Conservation (phyloP, 2,329 filamentous ascomycete species). For the Talaromyces funiculosus region DNA sequence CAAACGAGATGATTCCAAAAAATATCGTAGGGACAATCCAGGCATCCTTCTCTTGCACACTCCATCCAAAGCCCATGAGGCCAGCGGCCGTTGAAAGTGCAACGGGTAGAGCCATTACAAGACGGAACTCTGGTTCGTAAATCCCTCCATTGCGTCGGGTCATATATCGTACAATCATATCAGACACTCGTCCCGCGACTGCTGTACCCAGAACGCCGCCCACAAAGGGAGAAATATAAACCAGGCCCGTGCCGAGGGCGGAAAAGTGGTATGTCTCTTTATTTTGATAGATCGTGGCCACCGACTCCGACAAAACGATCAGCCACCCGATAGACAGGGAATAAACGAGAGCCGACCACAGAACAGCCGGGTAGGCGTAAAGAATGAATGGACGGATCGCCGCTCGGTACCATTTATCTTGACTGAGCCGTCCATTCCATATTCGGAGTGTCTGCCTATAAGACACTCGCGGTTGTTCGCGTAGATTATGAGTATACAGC, state of each 20-base stretch:
- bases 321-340: constrained; percentile 88
- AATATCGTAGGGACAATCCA: constrained; percentile 94
- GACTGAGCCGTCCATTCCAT: constrained; percentile 70
- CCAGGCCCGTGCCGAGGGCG: constrained; percentile 71
- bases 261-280: constrained; percentile 69
- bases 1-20: constrained; percentile 87
- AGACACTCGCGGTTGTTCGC: constrained; percentile 60
- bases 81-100: constrained; percentile 73
- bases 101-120: constrained; percentile 81
- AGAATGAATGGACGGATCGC: constrained; percentile 76
- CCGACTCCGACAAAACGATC: constrained; percentile 85
- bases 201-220: constrained; percentile 86
- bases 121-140: constrained; percentile 89
- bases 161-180: constrained; percentile 77
- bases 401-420: constrained; percentile 74
- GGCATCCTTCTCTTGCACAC: constrained; percentile 62
- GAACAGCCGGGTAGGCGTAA: constrained; percentile 77
- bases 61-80: constrained; percentile 97
- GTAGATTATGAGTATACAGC: constrained; percentile 66
- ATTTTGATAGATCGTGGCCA: constrained; percentile 73
- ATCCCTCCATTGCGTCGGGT: constrained; percentile 80
- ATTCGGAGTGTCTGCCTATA: constrained; percentile 69
- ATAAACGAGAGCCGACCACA: constrained; percentile 85
- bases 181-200: constrained; percentile 81
- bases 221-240: constrained; percentile 86